Conservation (phyloP, 306 rosid species). For the Boehmeria nivea region DNA sequence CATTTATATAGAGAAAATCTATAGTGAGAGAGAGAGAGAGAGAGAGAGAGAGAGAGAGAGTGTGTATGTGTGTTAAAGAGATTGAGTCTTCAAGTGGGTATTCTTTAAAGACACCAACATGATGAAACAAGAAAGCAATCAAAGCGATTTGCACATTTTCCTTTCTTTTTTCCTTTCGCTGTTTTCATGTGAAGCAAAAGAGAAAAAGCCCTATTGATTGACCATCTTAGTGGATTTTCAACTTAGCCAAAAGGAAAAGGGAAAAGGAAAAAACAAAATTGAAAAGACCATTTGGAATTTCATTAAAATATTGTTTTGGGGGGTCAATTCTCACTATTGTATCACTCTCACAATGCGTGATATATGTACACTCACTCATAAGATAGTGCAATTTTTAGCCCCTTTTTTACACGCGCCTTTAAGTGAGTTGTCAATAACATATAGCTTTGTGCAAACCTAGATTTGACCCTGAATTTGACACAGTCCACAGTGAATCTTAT, state of each 20-base stretch:
- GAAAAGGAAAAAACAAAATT: too few species aligned
- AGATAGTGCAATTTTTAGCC: too few species aligned
- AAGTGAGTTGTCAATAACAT: too few species aligned
- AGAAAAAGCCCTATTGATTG: neutral
- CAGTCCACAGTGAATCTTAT: slow-evolving; percentile 43
- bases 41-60: slow-evolving; percentile 8
- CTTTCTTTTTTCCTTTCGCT: neutral
- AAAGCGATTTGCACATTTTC: slow-evolving; percentile 3
- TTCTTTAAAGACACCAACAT: slow-evolving; percentile 44
- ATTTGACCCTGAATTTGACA: slow-evolving; percentile 48
- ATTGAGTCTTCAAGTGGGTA: slow-evolving; percentile 71
- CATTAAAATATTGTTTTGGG: neutral
- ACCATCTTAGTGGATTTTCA: neutral
- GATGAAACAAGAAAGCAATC: slow-evolving; percentile 17
- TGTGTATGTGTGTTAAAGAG: slow-evolving; percentile 30
- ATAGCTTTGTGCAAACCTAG: slow-evolving; percentile 16
- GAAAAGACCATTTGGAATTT: too few species aligned
- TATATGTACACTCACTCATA: too few species aligned
- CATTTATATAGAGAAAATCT: slow-evolving; percentile 35
- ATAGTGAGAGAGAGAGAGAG: slow-evolving; percentile 4
- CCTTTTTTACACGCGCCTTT: neutral
- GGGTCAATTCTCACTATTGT: neutral
- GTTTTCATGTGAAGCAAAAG: slow-evolving; percentile 15
- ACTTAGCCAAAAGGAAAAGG: neutral
- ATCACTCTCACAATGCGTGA: too few species aligned